Base-by-base conservation (phyloP, 495 filamentous ascomycete species). In the Clohesyomyces aquaticus region DNA sequence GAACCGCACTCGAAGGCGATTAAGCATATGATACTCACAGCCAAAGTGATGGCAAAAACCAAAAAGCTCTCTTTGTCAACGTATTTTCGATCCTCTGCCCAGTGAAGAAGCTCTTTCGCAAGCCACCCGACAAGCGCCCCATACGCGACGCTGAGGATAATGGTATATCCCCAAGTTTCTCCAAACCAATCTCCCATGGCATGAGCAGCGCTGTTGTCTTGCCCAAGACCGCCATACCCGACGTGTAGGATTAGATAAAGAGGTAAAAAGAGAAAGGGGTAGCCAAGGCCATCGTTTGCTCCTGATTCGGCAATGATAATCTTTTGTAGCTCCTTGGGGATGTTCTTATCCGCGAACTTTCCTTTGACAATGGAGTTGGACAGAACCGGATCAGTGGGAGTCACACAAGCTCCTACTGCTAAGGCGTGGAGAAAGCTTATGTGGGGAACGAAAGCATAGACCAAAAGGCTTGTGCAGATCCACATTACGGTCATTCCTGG, bases 341-440 rank as follows among this genome's bases (percentile, higher is more conserved):
- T 86, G 75, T 96, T 89, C 67, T 91, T 88, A 60, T 96, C 92
- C 10, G 92, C 93, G 65, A 96, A 96, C 66, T 90, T 93, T 42
- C 93, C 93, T 77, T 96, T 96, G 47, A 96, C 91, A 58, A 96
- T 95, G 1, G 88, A 87, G 62, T 94, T 93, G 25, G 89, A 92
- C 28, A 96, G 77, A 23, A 96, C 87, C 0, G 93, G 93, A 71
- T 98, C 93, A 0, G 93, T 96, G 0, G 93, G 93, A 3, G 92
- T 95, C 14, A 98, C 85, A 69, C 91, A 95, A 25, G 91, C 87
- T 2, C 84, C 92, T 28, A 96, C 77, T 1, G 86, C 88, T 21
- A 96, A 78, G 0, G 92, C 86, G 69, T 93, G 86, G 0, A 96
- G 80, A 65, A 95, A 89, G 45, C 75, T 74, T 22, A 95, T 74